phyloP scores from a whole-genome alignment of 352 stramenopile genomes.

The Phytophthora litchii region DNA sequence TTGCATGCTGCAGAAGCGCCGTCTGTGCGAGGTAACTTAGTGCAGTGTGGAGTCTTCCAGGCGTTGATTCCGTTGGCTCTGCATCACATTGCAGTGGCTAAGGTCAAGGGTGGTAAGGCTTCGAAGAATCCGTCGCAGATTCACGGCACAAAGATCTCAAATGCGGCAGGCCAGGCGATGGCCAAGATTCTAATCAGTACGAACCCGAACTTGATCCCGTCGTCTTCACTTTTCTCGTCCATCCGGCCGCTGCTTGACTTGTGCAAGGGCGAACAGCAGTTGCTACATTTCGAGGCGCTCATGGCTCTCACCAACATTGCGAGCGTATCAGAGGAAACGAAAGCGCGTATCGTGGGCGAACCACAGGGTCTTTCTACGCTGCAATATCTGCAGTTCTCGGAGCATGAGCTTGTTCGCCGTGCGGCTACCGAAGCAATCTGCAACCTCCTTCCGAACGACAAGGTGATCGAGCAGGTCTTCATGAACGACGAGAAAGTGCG shows the following conservation, averaged over 20 bases:
- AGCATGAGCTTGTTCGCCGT: constrained; percentile 96
- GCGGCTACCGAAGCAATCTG: constrained; percentile 96
- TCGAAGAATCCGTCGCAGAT: constrained; percentile 54
- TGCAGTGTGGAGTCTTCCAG: constrained; percentile 83
- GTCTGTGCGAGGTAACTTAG: constrained; percentile 70
- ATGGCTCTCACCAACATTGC: constrained; percentile 98
- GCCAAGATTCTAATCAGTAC: constrained; percentile 97
- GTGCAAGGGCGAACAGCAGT: constrained; percentile 93
- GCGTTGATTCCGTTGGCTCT: constrained; percentile 71
- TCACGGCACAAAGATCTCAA: constrained; percentile 86
- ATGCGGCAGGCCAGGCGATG: constrained; percentile 91
- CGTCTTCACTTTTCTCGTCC: constrained; percentile 76
- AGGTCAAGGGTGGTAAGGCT: constrained; percentile 24
- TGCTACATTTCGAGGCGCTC: constrained; percentile 93
- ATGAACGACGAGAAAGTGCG: constrained; percentile 92
- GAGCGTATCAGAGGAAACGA: constrained; percentile 93
- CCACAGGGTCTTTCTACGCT: constrained; percentile 76
- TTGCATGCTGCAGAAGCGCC: constrained; percentile 71
- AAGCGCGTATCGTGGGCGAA: constrained; percentile 84
- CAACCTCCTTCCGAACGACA: constrained; percentile 95
- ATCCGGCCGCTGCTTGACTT: constrained; percentile 92
- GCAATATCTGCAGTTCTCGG: constrained; percentile 95
- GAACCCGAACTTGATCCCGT: constrained; percentile 92
- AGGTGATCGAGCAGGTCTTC: constrained; percentile 94
- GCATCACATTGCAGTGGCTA: constrained; percentile 38